These are phyloP conservation scores for Hyphopichia burtonii DNA, from an alignment of 1,139 yeast species.

Conservation along the genomic window DNA sequence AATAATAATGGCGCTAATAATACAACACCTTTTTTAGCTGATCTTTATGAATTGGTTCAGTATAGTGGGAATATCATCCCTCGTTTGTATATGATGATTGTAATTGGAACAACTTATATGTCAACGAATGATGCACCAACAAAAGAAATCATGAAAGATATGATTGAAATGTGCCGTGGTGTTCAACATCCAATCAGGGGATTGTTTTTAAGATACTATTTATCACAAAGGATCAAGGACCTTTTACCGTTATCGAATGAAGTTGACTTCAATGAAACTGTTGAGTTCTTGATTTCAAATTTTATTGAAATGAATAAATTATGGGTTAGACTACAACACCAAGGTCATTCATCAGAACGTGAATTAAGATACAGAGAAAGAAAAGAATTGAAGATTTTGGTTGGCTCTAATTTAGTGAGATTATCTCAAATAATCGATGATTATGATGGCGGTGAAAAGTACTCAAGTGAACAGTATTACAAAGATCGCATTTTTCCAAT, in stretches of 20 bases:
- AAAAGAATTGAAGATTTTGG: slow-evolving; percentile 83
- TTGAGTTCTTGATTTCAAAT: slow-evolving; percentile 74
- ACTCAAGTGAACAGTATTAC: slow-evolving; percentile 49
- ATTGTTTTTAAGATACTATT: slow-evolving; percentile 80
- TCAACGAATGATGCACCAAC: slow-evolving; percentile 75
- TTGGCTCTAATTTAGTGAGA: slow-evolving; percentile 89
- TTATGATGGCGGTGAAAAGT: slow-evolving; percentile 40
- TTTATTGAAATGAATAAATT: slow-evolving; percentile 96
- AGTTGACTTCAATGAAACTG: slow-evolving; percentile 60
- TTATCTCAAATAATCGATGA: slow-evolving; percentile 84
- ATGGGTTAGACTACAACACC: slow-evolving; percentile 96
- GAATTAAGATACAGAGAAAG: slow-evolving; percentile 75
- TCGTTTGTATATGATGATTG: slow-evolving; percentile 88
- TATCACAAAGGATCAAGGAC: slow-evolving; percentile 81
- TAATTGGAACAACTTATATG: slow-evolving; percentile 90
- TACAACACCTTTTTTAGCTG: slow-evolving; percentile 72
- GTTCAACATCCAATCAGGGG: slow-evolving; percentile 95
- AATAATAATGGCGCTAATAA: slow-evolving; percentile 9
- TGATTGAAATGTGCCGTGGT: slow-evolving; percentile 99
- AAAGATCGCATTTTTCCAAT: slow-evolving; percentile 68
- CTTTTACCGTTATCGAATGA: slow-evolving; percentile 50
- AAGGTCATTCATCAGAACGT: slow-evolving; percentile 87
- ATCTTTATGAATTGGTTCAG: slow-evolving; percentile 90
- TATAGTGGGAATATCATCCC: slow-evolving; percentile 94
- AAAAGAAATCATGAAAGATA: slow-evolving; percentile 86